These are phyloP conservation scores for Escovopsis weberi DNA, from an alignment of 2,329 filamentous ascomycete genomes.

Conservation along the genomic window DNA sequence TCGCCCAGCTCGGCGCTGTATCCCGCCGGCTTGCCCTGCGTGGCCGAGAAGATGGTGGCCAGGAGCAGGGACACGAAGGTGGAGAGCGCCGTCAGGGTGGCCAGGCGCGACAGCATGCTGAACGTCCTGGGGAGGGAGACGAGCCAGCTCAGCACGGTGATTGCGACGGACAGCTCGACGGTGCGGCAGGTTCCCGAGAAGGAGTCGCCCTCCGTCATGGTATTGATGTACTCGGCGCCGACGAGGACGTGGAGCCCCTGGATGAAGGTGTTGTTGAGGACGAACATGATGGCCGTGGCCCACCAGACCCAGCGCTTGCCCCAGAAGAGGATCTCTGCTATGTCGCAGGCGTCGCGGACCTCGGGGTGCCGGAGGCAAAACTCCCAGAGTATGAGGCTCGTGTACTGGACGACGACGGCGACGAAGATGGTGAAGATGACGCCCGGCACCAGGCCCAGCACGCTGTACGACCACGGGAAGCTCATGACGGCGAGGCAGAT, in stretches of 20 bases:
- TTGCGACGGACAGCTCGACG: constrained; percentile 62
- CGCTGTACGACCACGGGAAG: constrained; percentile 83
- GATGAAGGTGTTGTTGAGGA: constrained; percentile 89
- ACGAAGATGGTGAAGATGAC: constrained; percentile 71
- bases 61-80: constrained; percentile 82
- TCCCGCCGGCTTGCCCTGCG: constrained; percentile 58
- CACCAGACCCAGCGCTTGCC: constrained; percentile 60
- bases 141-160: constrained; percentile 60
- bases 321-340: constrained; percentile 92
- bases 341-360: constrained; percentile 83
- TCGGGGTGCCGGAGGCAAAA: constrained; percentile 87
- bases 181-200: constrained; percentile 54
- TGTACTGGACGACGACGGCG: constrained; percentile 70
- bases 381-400: constrained; percentile 50
- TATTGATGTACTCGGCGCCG: constrained; percentile 79
- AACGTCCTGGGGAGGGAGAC: constrained; percentile 81
- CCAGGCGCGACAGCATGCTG: constrained; percentile 61
- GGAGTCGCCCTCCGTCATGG: constrained; percentile 53
- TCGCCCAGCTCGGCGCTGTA: constrained; percentile 46
- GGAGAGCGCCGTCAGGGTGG: constrained; percentile 67
- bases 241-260: constrained; percentile 70
- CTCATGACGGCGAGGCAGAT: constrained; percentile 90
- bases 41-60: constrained; percentile 66
- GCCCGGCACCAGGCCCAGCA: constrained; percentile 72
- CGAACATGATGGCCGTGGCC: constrained; percentile 67